Evolutionary conservation across 2,329 filamentous ascomycete genomes (phyloP).

Genomic region (Colletotrichum eleusines): DNA sequence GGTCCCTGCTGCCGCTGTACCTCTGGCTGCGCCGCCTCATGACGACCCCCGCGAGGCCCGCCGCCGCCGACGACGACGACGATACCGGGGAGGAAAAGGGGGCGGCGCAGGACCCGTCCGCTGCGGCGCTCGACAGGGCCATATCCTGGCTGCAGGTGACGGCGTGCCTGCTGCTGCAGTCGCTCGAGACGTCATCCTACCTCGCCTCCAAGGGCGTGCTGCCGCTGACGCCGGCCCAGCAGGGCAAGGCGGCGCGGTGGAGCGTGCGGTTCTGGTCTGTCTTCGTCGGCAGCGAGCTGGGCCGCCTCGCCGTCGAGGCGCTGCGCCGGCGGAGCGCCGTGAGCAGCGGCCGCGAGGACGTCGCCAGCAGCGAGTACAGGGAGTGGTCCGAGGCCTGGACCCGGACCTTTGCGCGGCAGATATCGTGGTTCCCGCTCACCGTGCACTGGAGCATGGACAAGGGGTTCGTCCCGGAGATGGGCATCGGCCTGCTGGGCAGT

Average conservation of each 20-base stretch:
- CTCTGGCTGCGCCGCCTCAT: conserved; percentile 71
- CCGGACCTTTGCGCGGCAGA: conserved; percentile 75
- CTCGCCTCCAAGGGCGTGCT: conserved; percentile 80
- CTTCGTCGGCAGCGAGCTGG: conserved; percentile 82
- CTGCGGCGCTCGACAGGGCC: conserved; percentile 55
- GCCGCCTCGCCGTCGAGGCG: conserved; percentile 68
- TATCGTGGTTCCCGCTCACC: conserved; percentile 84
- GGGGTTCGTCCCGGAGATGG: conserved; percentile 62
- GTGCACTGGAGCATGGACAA: conserved; percentile 83
- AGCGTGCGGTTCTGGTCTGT: conserved; percentile 84
- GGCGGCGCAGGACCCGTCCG: conserved; percentile 52
- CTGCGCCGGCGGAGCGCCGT: conserved; percentile 50
- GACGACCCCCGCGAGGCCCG: conserved; percentile 47
- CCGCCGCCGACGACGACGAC: conserved; percentile 14
- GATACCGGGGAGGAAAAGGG: conserved; percentile 47
- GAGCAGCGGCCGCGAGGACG: conserved; percentile 46
- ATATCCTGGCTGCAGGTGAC: conserved; percentile 77
- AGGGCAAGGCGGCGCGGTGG: conserved; percentile 74
- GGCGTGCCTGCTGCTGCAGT: conserved; percentile 78
- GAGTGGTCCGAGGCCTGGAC: conserved; percentile 67
- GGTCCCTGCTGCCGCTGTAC: conserved; percentile 81
- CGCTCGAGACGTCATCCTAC: conserved; percentile 86
- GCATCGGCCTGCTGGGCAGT: conserved; percentile 56
- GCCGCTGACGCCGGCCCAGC: conserved; percentile 65
- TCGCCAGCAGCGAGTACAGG: conserved; percentile 56